phyloP scores from a whole-genome alignment of 306 rosid genomes.

The Medicago ruthenica region DNA sequence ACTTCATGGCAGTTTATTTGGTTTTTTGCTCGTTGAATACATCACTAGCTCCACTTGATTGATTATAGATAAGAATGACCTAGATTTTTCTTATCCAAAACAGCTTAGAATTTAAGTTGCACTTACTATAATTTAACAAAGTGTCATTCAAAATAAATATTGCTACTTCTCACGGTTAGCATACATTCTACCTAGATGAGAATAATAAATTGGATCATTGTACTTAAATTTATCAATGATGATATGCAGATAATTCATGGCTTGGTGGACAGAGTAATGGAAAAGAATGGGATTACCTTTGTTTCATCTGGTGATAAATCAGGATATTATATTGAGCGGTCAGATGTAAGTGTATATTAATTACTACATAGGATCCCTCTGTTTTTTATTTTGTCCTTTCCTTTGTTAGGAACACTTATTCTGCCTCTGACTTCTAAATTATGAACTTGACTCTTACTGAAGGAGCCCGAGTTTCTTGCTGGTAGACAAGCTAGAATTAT shows the following conservation, averaged over 20 bases:
- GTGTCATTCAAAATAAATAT: slow-evolving; percentile 27
- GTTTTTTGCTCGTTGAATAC: slow-evolving; percentile 31
- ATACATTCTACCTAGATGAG: neutral
- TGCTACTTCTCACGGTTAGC: slow-evolving; percentile 7
- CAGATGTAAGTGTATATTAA: slow-evolving; percentile 64
- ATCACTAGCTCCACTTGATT: neutral
- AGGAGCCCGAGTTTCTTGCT: slow-evolving; percentile 91
- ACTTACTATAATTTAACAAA: neutral
- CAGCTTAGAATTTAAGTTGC: neutral
- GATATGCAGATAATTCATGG: slow-evolving; percentile 86
- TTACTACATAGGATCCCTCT: slow-evolving; percentile 16
- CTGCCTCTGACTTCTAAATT: slow-evolving; percentile 21
- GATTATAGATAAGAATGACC: neutral
- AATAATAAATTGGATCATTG: neutral
- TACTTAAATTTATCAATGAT: slow-evolving; percentile 26
- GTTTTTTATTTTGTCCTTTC: slow-evolving; percentile 19
- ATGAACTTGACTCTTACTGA: slow-evolving; percentile 39
- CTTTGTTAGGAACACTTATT: neutral
- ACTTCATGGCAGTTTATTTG: slow-evolving; percentile 23
- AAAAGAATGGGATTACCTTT: slow-evolving; percentile 72
- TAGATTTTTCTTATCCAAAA: neutral
- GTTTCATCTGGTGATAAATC: slow-evolving; percentile 62
- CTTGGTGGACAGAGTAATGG: slow-evolving; percentile 88
- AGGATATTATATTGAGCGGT: slow-evolving; percentile 66
- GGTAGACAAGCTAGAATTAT: slow-evolving; percentile 84